Base-by-base conservation (phyloP, 805 yeast genomes). In the Pichia cabralensis region DNA sequence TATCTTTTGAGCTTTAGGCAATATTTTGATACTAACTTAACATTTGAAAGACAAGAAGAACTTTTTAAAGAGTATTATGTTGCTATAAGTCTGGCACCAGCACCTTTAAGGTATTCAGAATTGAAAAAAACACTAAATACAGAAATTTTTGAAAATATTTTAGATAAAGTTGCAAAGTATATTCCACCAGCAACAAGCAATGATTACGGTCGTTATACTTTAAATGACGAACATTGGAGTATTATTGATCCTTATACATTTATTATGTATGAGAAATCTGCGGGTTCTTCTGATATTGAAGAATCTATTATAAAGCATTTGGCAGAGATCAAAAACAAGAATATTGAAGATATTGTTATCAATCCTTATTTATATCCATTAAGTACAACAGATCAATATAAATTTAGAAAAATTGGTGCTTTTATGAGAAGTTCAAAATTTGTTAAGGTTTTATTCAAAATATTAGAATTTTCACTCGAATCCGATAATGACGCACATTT, bases 141-240 rank as follows among this genome's bases (percentile, higher is more conserved):
- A 6, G 20, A 63, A 44, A 18, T 47, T 63, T 65, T 74, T 38
- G 80, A 74, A 42, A 54, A 52, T 3, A 57, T 60, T 3, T 60
- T 92, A 34, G 58, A 63, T 23, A 82, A 82, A 45, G 61, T 76
- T 20, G 66, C 84, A 1, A 65, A 56, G 5, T 82, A 65, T 47
- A 66, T 67, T 21, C 73, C 83, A 7, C 92, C 94, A 4, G 63
- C 66, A 15, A 83, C 83, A 3, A 55, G 77, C 27, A 65, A 65
- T 24, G 89, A 79, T 48, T 68, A 72, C 40, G 94, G 94, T 16
- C 67, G 69, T 30, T 82, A 78, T 52, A 58, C 71, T 17, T 59
- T 82, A 46, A 80, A 74, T 42, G 60, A 65, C 10, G 53, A 59
- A 3, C 41, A 60, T 8, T 67, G 60, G 41, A 54, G 62, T 9